Base-by-base conservation (phyloP, 2,329 filamentous ascomycete genomes). In the Beauveria rudraprayagi region DNA sequence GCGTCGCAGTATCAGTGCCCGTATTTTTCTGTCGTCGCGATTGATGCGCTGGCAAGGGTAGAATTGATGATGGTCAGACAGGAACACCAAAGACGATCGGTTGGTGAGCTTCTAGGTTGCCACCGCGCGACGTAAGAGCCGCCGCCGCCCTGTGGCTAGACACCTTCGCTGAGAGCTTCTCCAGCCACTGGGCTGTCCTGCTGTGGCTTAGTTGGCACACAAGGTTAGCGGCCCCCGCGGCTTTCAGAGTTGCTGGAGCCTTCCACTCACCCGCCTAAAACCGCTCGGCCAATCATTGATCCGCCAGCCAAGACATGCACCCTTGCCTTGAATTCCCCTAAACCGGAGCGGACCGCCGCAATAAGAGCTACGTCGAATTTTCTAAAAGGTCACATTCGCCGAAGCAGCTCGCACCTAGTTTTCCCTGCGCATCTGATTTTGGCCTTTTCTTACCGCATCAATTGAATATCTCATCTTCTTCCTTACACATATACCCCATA, bases 101-200 rank as follows among this genome's bases (percentile, higher is more conserved):
- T 55, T 52, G 54, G 34, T 57, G 51, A 63, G 59, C 61, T 65
- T 69, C 68, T 65, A 73, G 72, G 72, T 73, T 73, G 71, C 72
- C 72, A 71, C 67, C 67, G 67, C 69, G 70, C 71, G 69, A 72
- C 70, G 70, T 72, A 72, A 68, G 63, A 37, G 54, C 59, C 53
- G 51, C 60, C 37, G 22, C 48, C 53, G 40, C 47, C 52, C 9
- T 47, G 58, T 60, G 58, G 58, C 58, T 54, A 14, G 28, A 6
- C 11, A 14, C 34, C 41, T 14, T 16, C 17, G 44, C 56, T 43
- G 19, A 28, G 26, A 59, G 46, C 56, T 60, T 53, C 40, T 53
- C 56, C 40, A 60, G 56, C 56, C 56, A 60, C 56, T 26, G 24
- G 11, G 34, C 14, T 5, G 46, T n/a, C 17, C 24, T 7, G 24